phyloP scores from a whole-genome alignment of 306 rosid genomes.

The Vigna mungo region DNA sequence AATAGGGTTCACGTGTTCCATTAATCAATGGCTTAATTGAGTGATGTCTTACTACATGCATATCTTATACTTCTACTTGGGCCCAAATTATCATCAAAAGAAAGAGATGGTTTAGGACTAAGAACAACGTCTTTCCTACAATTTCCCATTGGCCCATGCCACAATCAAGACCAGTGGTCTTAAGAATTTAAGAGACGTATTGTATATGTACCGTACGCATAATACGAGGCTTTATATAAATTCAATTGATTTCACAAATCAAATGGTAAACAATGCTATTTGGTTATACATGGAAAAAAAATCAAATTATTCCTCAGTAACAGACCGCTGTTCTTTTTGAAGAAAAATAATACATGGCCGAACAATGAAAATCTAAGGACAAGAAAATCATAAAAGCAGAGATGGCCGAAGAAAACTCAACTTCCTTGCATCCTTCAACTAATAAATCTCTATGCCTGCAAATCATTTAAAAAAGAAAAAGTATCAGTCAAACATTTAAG shows the following conservation, averaged over 20 bases:
- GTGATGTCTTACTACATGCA: neutral
- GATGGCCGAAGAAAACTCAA: conserved; percentile 40
- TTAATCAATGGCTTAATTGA: neutral
- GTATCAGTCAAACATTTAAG: conserved; percentile 21
- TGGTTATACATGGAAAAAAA: conserved; percentile 39
- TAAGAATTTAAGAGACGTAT: neutral
- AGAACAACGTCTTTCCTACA: neutral
- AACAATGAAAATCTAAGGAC: conserved; percentile 47
- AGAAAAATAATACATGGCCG: conserved; percentile 53
- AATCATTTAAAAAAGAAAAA: conserved; percentile 26
- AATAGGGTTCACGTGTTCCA: neutral
- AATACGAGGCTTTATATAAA: conserved; percentile 18
- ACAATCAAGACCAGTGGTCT: neutral
- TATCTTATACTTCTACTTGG: neutral
- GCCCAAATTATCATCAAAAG: neutral
- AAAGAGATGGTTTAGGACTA: neutral
- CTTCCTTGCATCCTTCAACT: conserved; percentile 42
- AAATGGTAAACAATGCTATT: conserved; percentile 50
- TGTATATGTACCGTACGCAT: neutral
- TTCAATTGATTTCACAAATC: conserved; percentile 42
- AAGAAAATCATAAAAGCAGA: conserved; percentile 40
- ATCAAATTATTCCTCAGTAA: conserved; percentile 57
- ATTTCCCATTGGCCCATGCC: neutral
- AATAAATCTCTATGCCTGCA: conserved; percentile 68
- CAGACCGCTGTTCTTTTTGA: conserved; percentile 41